Percentiles rank a stretch among this genome's conserved stretches.
Conservation (phyloP, 78 protist genomes). For the Diacronema lutheri region DNA sequence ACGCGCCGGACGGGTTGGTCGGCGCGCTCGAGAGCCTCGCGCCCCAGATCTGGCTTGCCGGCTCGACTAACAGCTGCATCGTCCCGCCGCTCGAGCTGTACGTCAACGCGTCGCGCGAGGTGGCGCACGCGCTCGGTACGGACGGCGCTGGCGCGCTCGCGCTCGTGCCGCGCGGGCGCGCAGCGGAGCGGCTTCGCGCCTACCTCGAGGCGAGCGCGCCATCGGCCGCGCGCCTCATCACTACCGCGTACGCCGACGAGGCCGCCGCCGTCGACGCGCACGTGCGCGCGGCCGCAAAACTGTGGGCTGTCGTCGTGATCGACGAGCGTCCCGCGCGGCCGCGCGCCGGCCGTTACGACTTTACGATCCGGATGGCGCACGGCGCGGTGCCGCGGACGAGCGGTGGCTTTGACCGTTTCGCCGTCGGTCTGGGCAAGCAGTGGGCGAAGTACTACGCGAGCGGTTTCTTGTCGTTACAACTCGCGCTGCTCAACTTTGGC, state of each 20-base stretch:
- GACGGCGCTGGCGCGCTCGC: neutral
- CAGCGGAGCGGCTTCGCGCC: neutral
- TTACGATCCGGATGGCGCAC: too few species aligned
- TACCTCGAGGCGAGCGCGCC: neutral
- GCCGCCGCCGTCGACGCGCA: neutral
- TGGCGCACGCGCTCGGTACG: neutral
- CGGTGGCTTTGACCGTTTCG: neutral
- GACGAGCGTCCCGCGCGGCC: neutral
- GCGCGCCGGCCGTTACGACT: neutral
- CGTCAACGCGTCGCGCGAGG: neutral
- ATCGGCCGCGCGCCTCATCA: neutral
- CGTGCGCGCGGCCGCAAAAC: neutral
- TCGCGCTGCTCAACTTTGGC: neutral
- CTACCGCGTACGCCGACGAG: neutral
- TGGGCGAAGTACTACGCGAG: neutral
- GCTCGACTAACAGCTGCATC: neutral
- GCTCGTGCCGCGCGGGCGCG: neutral
- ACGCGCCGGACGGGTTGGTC: neutral
- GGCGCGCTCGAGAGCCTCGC: neutral
- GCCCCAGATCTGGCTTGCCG: neutral
- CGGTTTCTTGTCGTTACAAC: conserved; percentile 18
- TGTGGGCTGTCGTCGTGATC: neutral
- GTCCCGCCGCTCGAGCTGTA: neutral
- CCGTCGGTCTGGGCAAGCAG: neutral
- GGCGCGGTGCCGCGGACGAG: neutral